Percentiles rank a stretch among this genome's conserved stretches.
Evolutionary conservation across 2,329 filamentous ascomycete genomes (phyloP).

Genomic region (Talaromyces sp.): DNA sequence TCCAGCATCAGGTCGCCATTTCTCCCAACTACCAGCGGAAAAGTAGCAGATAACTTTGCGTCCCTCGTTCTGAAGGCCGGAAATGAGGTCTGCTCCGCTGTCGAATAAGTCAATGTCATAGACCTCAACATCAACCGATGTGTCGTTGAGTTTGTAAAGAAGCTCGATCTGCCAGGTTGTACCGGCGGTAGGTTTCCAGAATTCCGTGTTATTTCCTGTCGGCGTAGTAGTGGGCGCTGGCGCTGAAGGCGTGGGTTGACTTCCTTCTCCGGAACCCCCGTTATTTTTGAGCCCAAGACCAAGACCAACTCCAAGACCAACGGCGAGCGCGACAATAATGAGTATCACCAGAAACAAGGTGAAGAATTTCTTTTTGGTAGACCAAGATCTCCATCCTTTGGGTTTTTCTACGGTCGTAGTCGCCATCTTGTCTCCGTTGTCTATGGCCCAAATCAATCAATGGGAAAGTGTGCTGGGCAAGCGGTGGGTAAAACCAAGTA

Average conservation of each 20-base stretch:
- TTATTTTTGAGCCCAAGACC: conserved; percentile 47
- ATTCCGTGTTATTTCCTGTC: conserved; percentile 16
- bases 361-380: conserved; percentile 26
- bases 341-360: conserved; percentile 18
- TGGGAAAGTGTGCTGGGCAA: neutral
- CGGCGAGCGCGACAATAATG: conserved; percentile 42
- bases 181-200: conserved; percentile 50
- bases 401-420: neutral
- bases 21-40: conserved; percentile 63
- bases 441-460: neutral
- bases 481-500: neutral
- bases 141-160: conserved; percentile 32
- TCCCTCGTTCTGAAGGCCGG: conserved; percentile 43
- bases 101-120: conserved; percentile 60
- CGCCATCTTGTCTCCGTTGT: neutral
- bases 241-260: conserved; percentile 13
- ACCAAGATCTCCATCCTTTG: conserved; percentile 5
- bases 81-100: conserved; percentile 43
- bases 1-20: conserved; percentile 53
- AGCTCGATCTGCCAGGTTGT: conserved; percentile 60
- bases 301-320: conserved; percentile 55
- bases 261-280: conserved; percentile 19
- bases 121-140: conserved; percentile 47
- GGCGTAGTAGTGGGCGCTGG: conserved; percentile 14
- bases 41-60: conserved; percentile 70